A percentile compares a stretch with the other conserved stretches of the same genome.
phyloP scores from a whole-genome alignment of 306 rosid species.

The Potentilla sterilis region DNA sequence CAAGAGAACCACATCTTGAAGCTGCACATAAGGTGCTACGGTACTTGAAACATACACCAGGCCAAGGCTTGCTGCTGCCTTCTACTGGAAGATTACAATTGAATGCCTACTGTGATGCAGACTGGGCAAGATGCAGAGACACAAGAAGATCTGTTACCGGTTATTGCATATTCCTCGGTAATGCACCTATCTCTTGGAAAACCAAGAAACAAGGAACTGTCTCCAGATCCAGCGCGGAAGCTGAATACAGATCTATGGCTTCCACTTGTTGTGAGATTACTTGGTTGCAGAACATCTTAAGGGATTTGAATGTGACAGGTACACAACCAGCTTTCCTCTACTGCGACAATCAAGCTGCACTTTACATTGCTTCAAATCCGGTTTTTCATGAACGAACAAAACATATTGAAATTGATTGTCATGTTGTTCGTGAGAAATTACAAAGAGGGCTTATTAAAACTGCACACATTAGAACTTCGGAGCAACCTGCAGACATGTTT shows the following conservation, averaged over 20 bases:
- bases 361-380: background rate
- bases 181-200: background rate
- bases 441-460: background rate
- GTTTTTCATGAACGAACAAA: background rate
- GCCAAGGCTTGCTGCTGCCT: background rate
- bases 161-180: background rate
- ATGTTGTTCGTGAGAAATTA: background rate
- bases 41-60: background rate
- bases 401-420: background rate
- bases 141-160: background rate
- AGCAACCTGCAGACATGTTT: background rate
- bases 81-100: background rate
- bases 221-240: background rate
- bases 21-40: background rate
- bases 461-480: background rate
- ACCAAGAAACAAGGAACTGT: background rate
- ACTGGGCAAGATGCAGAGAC: background rate
- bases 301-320: background rate
- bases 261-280: background rate
- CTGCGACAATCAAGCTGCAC: background rate
- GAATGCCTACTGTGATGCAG: background rate
- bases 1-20: background rate
- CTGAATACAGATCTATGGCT: background rate
- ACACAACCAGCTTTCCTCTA: background rate
- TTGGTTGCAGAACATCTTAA: background rate